Evolutionary conservation across 352 stramenopile species (phyloP), one percentile per base, ranked within the genome.

Genomic region (Phytophthora tentaculata): DNA sequence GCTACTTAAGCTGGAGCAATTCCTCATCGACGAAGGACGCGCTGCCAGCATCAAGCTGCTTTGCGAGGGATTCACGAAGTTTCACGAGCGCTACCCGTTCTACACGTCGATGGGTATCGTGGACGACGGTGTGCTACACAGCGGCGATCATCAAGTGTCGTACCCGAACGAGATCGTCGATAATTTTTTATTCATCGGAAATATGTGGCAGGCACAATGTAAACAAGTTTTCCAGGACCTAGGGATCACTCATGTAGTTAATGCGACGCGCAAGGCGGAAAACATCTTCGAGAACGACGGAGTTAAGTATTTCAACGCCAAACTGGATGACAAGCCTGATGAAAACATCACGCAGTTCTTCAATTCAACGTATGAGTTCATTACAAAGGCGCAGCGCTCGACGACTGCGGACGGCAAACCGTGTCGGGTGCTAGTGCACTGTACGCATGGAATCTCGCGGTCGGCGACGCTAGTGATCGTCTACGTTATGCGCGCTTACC

Each of bases 111-210:
- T 48, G 2, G 61, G 68, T 10, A 55, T 74, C 29, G 29, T 67
- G 24, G 59, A 48, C 48, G 56, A 61, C 29, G 67, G 64, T 2
- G 65, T 79, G 39, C 39, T 80, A 28, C 60, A 81, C 32, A 66
- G 71, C 5, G 70, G 77, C 7, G 9, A 49, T 39, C 55, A 81
- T 56, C 71, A 79, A n/a, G 71, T 90, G 52, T 81, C 72, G 22
- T 93, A 89, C 41, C 84, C 84, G n/a, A 90, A 89, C 56, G 84
- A 93, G 44, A 85, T 93, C 57, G 24, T 89, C 44, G 69, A 81
- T 14, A 69, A 73, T 41, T 88, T 91, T 28, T 61, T 93, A 32
- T 93, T 86, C 56, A 69, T 93, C 17, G 84, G 84, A 24, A 93
- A 91, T 57, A 86, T 86, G 79, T 91, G 83, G 83, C 84, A 93